Evolutionary conservation across 495 filamentous ascomycete genomes (phyloP).

Genomic region (Annulohypoxylon bovei): DNA sequence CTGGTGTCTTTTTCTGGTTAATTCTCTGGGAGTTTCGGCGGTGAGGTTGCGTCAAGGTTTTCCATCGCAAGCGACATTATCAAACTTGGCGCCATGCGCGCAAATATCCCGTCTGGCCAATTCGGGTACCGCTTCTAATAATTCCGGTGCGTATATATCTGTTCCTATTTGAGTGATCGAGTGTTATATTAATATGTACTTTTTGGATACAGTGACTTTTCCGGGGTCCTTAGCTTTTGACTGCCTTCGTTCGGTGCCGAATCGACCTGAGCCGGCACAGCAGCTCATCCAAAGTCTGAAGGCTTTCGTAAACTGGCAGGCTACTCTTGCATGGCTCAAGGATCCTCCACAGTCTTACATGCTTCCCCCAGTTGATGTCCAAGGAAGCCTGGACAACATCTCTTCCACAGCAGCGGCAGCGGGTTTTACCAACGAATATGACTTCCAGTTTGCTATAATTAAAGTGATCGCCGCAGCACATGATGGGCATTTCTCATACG

Average conservation of each 20-base stretch:
- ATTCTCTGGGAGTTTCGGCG: slow-evolving; percentile 27
- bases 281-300: slow-evolving; percentile 49
- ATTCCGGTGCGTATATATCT: slow-evolving; percentile 25
- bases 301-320: slow-evolving; percentile 51
- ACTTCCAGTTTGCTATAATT: slow-evolving; percentile 59
- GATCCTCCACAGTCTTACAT: slow-evolving; percentile 53
- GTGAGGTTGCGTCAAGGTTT: slow-evolving; percentile 36
- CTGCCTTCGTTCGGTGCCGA: slow-evolving; percentile 48
- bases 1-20: slow-evolving; percentile 6
- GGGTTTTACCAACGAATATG: slow-evolving; percentile 58
- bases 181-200: not conserved
- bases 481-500: slow-evolving; percentile 59
- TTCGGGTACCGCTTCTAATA: slow-evolving; percentile 26
- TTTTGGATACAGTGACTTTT: slow-evolving; percentile 41
- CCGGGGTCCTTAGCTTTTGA: slow-evolving; percentile 42
- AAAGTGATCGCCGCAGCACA: slow-evolving; percentile 55
- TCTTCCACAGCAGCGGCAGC: slow-evolving; percentile 35
- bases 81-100: slow-evolving; percentile 40
- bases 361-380: slow-evolving; percentile 52
- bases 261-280: slow-evolving; percentile 40
- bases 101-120: slow-evolving; percentile 31
- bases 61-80: slow-evolving; percentile 7
- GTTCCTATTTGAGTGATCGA: not conserved
- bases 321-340: slow-evolving; percentile 56
- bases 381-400: slow-evolving; percentile 52